Conservation (phyloP, 805 yeast genomes). For the Kluyveromyces dobzhanskii region DNA sequence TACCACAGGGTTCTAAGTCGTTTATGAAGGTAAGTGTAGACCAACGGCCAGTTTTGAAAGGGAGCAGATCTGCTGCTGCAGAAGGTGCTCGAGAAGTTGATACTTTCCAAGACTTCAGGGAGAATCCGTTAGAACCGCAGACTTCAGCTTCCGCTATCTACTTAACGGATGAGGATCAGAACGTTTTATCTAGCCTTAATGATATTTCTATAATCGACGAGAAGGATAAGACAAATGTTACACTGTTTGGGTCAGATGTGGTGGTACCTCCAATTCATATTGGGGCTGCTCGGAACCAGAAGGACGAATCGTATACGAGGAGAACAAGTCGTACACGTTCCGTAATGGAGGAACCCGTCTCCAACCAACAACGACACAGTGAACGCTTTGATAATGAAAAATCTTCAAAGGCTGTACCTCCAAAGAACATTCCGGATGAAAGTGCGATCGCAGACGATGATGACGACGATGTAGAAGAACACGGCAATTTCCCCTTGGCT, state of each 20-base stretch:
- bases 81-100: no score
- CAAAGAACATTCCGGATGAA: not conserved
- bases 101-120: not conserved
- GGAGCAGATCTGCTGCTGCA: not conserved
- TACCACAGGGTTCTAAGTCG: not conserved
- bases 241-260: not conserved
- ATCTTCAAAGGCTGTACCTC: no score
- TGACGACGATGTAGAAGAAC: constrained; percentile 21
- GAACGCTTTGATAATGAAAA: no score
- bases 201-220: not conserved
- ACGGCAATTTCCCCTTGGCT: constrained; percentile 53
- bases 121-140: not conserved
- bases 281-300: not conserved
- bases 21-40: constrained; percentile 3
- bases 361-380: no score
- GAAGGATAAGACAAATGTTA: not conserved
- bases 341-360: no score
- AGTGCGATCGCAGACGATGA: constrained; percentile 3
- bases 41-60: constrained; percentile 1
- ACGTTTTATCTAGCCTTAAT: not conserved
- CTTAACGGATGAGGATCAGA: not conserved
- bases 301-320: no score
- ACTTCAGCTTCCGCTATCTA: constrained; percentile 2
- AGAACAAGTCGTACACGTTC: no score
- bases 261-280: constrained; percentile 1